Base-by-base conservation (phyloP, 495 filamentous ascomycete species). In the Aspergillus asperescens region DNA sequence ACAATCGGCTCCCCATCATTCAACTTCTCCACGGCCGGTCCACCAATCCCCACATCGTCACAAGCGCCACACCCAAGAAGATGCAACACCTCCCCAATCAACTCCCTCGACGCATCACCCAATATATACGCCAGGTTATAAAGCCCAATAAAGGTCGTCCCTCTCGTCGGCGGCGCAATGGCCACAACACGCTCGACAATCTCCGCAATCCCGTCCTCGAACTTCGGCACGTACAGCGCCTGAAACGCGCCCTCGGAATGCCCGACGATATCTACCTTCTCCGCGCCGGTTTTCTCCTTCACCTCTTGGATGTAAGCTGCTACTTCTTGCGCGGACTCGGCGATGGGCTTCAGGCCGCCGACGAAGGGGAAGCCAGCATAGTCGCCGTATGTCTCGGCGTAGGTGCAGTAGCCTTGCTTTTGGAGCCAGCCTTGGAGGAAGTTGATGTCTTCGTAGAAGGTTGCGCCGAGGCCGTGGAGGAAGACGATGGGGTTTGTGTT, bases 201-300 rank as follows among this genome's bases (percentile, higher is more conserved):
- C 6, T 58, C 54, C 24, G 75, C 50, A 19, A 77, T 62, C 1
- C 73, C 73, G 19, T 38, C 48, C 31, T 75, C 67, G 61, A 74
- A 73, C 48, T 78, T 80, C 7, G 77, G 76, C 6, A 79, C 77
- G 57, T 80, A 80, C 6, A 81, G 61, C 0, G 70, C 44, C 46
- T 77, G 75, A 53, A 79, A 75, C 3, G 67, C 78, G 48, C 78
- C 78, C 59, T 81, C 78, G 24, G 77, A 79, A 56, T 81, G 77
- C 10, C 78, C 78, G 35, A 80, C 75, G 0, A 80, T 57, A 47
- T 79, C 71, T 25, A 80, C 60, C 51, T 77, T 77, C 38, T 34
- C 23, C 7, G 72, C 70, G 19, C 72, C 72, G 3, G 76, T 77
- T 44, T 67, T 63, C 6, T 63, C 37, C 13, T 57, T 41, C 0